phyloP scores from a whole-genome alignment of 176 grass and related monocot species.

The Luzula sylvatica region DNA sequence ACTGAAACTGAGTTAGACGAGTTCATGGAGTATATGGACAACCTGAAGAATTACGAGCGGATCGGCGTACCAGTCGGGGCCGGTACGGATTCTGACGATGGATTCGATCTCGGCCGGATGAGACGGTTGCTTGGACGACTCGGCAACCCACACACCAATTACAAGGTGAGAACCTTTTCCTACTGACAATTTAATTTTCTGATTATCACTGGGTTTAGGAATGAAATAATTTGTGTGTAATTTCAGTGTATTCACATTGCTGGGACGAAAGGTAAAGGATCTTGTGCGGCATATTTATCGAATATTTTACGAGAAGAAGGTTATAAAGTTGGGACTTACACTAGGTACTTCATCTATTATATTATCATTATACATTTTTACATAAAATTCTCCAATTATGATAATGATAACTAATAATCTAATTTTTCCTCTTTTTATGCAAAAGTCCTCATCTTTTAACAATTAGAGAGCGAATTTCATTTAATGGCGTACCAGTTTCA shows the following conservation, averaged over 20 bases:
- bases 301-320: conserved; percentile 84
- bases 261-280: conserved; percentile 96
- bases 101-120: conserved; percentile 89
- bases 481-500: conserved; percentile 65
- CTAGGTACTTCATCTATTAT: conserved; percentile 34
- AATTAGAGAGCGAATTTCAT: conserved; percentile 67
- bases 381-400: neutral
- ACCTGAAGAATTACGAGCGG: conserved; percentile 68
- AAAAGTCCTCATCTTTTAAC: conserved; percentile 72
- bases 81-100: conserved; percentile 69
- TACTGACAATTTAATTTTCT: neutral
- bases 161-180: conserved; percentile 30
- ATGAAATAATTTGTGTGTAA: neutral
- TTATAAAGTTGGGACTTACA: conserved; percentile 76
- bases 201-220: neutral
- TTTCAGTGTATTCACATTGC: conserved; percentile 73
- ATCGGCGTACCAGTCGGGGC: conserved; percentile 62
- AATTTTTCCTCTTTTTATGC: conserved; percentile 5
- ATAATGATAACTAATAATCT: neutral
- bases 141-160: conserved; percentile 62
- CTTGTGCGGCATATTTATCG: conserved; percentile 57
- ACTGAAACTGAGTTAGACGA: conserved; percentile 27
- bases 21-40: conserved; percentile 76
- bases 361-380: conserved; percentile 3
- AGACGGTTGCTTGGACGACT: conserved; percentile 48